These are phyloP conservation scores for Pseudocercospora eumusae DNA, from an alignment of 2,329 filamentous ascomycete species.

Conservation along the genomic window DNA sequence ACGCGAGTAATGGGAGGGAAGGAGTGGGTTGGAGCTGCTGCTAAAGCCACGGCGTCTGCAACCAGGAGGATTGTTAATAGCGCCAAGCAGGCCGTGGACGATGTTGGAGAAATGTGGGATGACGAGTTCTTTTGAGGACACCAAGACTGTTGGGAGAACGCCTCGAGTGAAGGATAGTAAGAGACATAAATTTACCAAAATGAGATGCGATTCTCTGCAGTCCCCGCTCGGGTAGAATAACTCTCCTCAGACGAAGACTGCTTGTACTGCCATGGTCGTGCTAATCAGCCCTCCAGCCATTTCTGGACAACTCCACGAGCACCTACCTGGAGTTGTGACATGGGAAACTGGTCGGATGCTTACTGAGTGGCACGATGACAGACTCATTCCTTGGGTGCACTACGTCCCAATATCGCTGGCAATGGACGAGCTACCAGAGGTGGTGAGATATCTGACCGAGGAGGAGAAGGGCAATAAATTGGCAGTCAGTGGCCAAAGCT, in stretches of 20 bases:
- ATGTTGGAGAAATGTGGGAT: slow-evolving; percentile 35
- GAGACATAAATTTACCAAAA: neutral
- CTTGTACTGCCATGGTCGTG: neutral
- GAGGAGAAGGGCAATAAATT: slow-evolving; percentile 24
- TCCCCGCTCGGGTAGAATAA: neutral
- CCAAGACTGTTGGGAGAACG: neutral
- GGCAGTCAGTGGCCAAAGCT: slow-evolving; percentile 19
- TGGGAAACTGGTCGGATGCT: too few species aligned
- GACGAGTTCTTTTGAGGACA: slow-evolving; percentile 30
- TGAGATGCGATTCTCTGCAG: neutral
- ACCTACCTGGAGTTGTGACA: neutral
- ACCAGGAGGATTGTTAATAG: slow-evolving; percentile 28
- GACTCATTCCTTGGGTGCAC: slow-evolving; percentile 59
- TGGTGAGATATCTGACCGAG: slow-evolving; percentile 50
- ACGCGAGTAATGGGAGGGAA: neutral
- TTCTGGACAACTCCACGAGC: neutral
- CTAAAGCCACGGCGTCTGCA: slow-evolving; percentile 19
- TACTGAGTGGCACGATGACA: slow-evolving; percentile 50
- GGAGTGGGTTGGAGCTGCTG: slow-evolving; percentile 20
- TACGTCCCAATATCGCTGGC: slow-evolving; percentile 57
- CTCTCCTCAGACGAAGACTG: neutral
- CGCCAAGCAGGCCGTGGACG: slow-evolving; percentile 32
- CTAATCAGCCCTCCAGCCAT: neutral
- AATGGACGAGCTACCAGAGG: slow-evolving; percentile 56
- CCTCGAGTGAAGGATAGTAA: neutral